phyloP scores from a whole-genome alignment of 202 grass and related monocot species.

The Saccharum hybrid region DNA sequence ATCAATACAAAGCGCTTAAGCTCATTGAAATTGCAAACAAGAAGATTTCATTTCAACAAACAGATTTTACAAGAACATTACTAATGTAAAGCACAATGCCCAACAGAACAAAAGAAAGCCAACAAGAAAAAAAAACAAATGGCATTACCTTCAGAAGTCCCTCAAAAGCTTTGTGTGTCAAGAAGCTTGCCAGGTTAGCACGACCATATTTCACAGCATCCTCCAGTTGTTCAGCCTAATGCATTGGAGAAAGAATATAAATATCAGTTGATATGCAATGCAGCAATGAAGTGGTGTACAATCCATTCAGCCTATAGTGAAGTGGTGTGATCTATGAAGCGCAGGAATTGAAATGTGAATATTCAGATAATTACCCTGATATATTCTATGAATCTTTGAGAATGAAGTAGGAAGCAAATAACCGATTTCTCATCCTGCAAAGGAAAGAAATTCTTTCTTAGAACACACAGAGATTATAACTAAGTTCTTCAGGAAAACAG shows the following conservation, averaged over 20 bases:
- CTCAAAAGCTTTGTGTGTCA: constrained; percentile 65
- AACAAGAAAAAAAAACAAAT: background rate
- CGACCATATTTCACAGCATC: constrained; percentile 80
- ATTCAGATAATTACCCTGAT: constrained; percentile 73
- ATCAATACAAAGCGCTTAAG: background rate
- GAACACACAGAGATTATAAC: constrained; percentile 1
- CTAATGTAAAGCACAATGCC: constrained; percentile 12
- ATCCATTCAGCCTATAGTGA: constrained; percentile 12
- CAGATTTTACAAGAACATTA: background rate
- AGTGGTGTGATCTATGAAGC: background rate
- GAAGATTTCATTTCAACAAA: constrained; percentile 10
- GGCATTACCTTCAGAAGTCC: constrained; percentile 61
- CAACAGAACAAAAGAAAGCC: constrained; percentile 17
- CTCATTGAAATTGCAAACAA: constrained; percentile 18
- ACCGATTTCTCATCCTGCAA: constrained; percentile 84
- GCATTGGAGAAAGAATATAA: constrained; percentile 23
- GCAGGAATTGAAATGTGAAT: constrained; percentile 9
- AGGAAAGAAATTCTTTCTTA: constrained; percentile 45
- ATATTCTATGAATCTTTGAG: constrained; percentile 95
- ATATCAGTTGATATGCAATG: constrained; percentile 20
- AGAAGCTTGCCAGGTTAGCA: constrained; percentile 71
- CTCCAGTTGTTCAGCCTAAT: constrained; percentile 72
- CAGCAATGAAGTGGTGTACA: background rate
- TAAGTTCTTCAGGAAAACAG: constrained; percentile 14
- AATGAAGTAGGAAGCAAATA: constrained; percentile 98